phyloP scores from a whole-genome alignment of 1,284 basidiomycete species.

The Schizophyllum amplum region DNA sequence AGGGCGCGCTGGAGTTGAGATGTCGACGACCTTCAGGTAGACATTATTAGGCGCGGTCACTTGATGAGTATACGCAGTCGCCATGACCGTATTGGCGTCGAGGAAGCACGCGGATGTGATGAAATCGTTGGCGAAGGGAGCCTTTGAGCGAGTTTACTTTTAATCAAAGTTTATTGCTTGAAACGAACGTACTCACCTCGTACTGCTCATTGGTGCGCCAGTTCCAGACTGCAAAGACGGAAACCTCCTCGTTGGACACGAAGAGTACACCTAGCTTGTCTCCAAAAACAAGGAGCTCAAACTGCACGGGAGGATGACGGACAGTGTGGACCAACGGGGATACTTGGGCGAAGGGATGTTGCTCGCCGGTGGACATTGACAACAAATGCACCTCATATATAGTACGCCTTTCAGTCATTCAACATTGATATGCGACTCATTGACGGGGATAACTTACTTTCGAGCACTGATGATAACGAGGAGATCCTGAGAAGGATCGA shows the following conservation, averaged over 20 bases:
- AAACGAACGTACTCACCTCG: constrained; percentile 10
- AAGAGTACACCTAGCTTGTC: constrained; percentile 13
- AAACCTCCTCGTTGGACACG: constrained; percentile 1
- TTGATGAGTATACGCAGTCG: neutral
- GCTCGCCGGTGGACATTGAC: constrained; percentile 9
- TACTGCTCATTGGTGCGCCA: constrained; percentile 14
- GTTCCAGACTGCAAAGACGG: constrained; percentile 13
- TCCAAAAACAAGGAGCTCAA: constrained; percentile 13
- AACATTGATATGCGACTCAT: too few species aligned
- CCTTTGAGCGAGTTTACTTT: neutral
- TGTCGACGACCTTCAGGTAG: neutral
- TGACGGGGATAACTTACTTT: neutral
- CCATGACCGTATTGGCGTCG: constrained; percentile 5
- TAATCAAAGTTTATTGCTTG: too few species aligned
- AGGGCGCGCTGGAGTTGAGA: constrained; percentile 3
- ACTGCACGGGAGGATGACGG: neutral
- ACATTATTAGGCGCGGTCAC: neutral
- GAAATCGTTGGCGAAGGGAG: constrained; percentile 2
- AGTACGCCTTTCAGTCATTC: neutral
- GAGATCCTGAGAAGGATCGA: constrained; percentile 18
- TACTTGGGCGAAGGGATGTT: constrained; percentile 8
- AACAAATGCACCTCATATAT: constrained; percentile 6
- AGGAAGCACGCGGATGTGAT: constrained; percentile 10
- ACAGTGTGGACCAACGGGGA: neutral
- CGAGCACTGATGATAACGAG: constrained; percentile 13